Base-by-base conservation (phyloP, 441 rosid genomes). In the Eruca vesicaria region DNA sequence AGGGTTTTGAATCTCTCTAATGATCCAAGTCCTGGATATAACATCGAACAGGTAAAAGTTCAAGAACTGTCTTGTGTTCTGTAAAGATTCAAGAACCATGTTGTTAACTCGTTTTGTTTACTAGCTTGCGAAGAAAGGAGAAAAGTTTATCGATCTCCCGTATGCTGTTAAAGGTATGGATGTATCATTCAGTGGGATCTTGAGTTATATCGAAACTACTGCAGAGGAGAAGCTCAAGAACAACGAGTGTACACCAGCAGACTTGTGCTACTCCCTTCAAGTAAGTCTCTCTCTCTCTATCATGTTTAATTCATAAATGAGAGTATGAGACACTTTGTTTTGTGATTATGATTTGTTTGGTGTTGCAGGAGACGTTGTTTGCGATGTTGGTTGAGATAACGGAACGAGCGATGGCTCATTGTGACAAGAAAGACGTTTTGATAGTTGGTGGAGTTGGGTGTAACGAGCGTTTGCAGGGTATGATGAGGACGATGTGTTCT, bases 341-440 rank as follows among this genome's bases (percentile, higher is more conserved):
- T 15, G 15, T 45, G 20, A 65, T 63, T 29, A 19, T 69, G 43
- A 33, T 33, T 68, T 69, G 5, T 50, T 61, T 57, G 21, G 33
- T 33, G 19, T 56, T 35, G 60, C 62, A 96, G 98, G 97, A 93
- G 79, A 93, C 98, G 0, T 63, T 96, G 53, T 96, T 89, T 58
- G 97, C 96, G 1, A 96, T 93, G 99, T 89, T 96, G 14, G 98
- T 93, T 84, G 97, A 96, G 89, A 96, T 96, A 23, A 96, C 97
- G 0, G 98, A 96, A 77, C 81, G 97, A 36, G 97, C 98, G 2
- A 93, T 96, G 99, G 99, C 99, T 0, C 98, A 93, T 80, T 93
- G 98, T 14, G 97, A 93, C 79, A 88, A 81, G 84, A 93, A 87
- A 74, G 98, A 96, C 35, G 84, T 96, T 78, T 87, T 96, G 53